Evolutionary conservation across 257 asterid species (phyloP).

Genomic region (Cinchona pubescens): DNA sequence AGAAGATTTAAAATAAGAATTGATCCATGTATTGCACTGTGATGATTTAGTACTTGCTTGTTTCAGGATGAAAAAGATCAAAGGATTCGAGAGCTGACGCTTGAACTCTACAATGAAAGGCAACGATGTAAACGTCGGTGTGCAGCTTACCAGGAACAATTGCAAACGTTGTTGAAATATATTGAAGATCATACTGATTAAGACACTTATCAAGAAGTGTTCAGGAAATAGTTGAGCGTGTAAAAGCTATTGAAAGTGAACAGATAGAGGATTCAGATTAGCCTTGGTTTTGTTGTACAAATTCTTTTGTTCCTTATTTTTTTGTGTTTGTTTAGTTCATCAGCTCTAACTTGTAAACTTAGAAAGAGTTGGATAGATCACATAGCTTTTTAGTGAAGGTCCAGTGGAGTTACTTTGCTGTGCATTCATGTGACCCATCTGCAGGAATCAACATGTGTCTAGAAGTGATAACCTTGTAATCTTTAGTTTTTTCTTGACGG

Average conservation of each 20-base stretch:
- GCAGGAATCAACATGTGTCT: not conserved
- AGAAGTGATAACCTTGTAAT: not conserved
- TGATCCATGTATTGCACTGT: not conserved
- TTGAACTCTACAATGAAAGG: conserved; percentile 29
- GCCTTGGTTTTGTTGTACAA: not conserved
- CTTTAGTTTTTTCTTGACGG: not conserved
- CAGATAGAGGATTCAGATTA: conserved; percentile 9
- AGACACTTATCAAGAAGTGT: conserved; percentile 24
- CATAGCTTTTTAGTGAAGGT: not conserved
- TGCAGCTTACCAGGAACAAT: conserved; percentile 28
- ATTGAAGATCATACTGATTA: conserved; percentile 24
- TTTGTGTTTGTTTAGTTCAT: not conserved
- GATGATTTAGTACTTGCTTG: not conserved
- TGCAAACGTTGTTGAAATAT: conserved; percentile 20
- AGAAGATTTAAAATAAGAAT: not conserved
- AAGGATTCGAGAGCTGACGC: conserved; percentile 24
- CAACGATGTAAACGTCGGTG: conserved; percentile 24
- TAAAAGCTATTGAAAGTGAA: conserved; percentile 18
- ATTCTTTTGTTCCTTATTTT: not conserved
- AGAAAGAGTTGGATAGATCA: not conserved
- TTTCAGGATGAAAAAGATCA: conserved; percentile 29
- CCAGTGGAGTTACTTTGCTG: not conserved
- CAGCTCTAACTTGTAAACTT: not conserved
- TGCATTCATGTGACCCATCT: not conserved
- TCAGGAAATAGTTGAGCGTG: conserved; percentile 25